Percentiles rank a stretch among this genome's conserved stretches.
Conservation (phyloP, 192 early-diverging fungal genomes). For the Rhizoclosmatium globosum region DNA sequence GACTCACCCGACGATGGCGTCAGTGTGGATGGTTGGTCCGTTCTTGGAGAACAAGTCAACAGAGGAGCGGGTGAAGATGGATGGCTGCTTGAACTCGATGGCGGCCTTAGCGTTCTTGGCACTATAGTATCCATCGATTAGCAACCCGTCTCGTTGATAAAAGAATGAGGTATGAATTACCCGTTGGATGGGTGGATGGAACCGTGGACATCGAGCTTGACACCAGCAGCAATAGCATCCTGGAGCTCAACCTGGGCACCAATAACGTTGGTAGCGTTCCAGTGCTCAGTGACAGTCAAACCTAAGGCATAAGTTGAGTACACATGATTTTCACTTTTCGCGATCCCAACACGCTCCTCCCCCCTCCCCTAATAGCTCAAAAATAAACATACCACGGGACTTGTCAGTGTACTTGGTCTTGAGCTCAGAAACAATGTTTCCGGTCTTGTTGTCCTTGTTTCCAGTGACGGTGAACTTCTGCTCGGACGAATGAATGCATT, state of each 20-base stretch:
- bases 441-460: slow-evolving; percentile 92
- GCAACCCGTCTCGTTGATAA: background rate
- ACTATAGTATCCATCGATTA: background rate
- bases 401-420: slow-evolving; percentile 98
- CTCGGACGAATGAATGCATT: background rate
- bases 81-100: slow-evolving; percentile 91
- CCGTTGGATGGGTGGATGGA: slow-evolving; percentile 85
- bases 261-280: slow-evolving; percentile 94
- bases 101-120: slow-evolving; percentile 35
- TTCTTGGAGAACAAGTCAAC: slow-evolving; percentile 87
- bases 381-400: slow-evolving; percentile 71
- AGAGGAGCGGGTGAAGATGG: slow-evolving; percentile 86
- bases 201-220: slow-evolving; percentile 91
- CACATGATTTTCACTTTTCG: no score
- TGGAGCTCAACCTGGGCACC: slow-evolving; percentile 92
- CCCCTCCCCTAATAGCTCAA: background rate
- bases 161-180: slow-evolving; percentile 40
- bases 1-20: slow-evolving; percentile 79
- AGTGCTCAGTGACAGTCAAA: slow-evolving; percentile 94
- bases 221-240: slow-evolving; percentile 94
- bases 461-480: slow-evolving; percentile 97
- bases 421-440: slow-evolving; percentile 92
- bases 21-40: slow-evolving; percentile 88
- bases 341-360: no score
- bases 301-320: slow-evolving; percentile 36